Conservation (phyloP, 169 alveolate genomes). For the Cryptosporidium sp. region DNA sequence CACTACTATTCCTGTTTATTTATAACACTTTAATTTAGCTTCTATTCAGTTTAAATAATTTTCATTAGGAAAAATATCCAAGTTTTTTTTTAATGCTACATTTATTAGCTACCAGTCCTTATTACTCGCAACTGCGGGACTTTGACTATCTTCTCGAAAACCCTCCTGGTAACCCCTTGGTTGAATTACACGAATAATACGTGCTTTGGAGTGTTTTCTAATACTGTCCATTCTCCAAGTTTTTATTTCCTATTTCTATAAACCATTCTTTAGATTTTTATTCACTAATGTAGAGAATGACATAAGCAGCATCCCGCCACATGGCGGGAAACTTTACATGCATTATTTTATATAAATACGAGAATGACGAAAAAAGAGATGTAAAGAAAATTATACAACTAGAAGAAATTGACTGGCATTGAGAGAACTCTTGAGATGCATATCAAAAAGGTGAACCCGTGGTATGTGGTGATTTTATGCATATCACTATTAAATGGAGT, state of each 20-base stretch:
- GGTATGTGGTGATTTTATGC: conserved; percentile 9
- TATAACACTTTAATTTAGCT: conserved; percentile 33
- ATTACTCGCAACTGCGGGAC: not conserved
- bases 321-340: conserved; percentile 70
- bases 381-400: not conserved
- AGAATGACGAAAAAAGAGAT: conserved; percentile 7
- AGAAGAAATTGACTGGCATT: not conserved
- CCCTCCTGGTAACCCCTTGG: too few species aligned
- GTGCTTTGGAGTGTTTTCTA: too few species aligned
- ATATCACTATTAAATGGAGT: not conserved
- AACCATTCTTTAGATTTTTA: not conserved
- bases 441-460: not conserved
- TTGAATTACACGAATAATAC: too few species aligned
- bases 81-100: not conserved
- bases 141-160: too few species aligned
- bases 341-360: conserved; percentile 26
- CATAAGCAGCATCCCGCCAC: conserved; percentile 41
- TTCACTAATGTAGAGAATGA: not conserved
- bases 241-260: too few species aligned
- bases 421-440: conserved; percentile 28
- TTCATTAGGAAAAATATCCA: not conserved
- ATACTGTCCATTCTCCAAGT: too few species aligned
- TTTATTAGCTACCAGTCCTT: not conserved
- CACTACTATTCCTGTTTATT: conserved; percentile 26
- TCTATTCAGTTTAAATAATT: conserved; percentile 14